A percentile compares a stretch with the other conserved stretches of the same genome.
These are phyloP conservation scores for Pestalotiopsis sp. DNA, from an alignment of 2,329 filamentous ascomycete species.

Conservation along the genomic window DNA sequence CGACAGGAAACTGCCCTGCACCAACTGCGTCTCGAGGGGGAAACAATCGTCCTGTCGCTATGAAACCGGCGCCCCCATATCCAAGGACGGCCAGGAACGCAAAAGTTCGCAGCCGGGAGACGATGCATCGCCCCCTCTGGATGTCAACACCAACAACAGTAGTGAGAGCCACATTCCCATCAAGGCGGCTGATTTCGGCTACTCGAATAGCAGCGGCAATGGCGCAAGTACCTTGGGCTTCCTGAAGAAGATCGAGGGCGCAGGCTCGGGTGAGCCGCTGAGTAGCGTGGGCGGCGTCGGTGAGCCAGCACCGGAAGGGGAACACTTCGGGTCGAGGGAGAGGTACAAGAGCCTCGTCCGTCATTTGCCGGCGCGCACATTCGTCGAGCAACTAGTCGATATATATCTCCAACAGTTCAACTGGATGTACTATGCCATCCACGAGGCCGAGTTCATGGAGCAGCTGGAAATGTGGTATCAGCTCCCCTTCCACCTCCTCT, in stretches of 20 bases:
- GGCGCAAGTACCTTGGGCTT: constrained; percentile 57
- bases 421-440: constrained; percentile 60
- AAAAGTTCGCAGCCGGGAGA: constrained; percentile 25
- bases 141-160: constrained; percentile 29
- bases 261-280: constrained; percentile 29
- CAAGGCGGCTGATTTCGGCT: constrained; percentile 55
- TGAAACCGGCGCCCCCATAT: constrained; percentile 52
- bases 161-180: constrained; percentile 32
- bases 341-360: constrained; percentile 62
- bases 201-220: constrained; percentile 45
- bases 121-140: constrained; percentile 22
- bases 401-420: constrained; percentile 63
- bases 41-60: constrained; percentile 60
- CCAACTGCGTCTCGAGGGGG: constrained; percentile 60
- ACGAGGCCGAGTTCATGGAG: constrained; percentile 52
- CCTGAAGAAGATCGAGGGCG: constrained; percentile 56
- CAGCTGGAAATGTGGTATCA: constrained; percentile 59
- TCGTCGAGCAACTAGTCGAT: constrained; percentile 56
- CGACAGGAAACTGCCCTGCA: constrained; percentile 61
- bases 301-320: constrained; percentile 32
- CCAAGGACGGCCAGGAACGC: constrained; percentile 36
- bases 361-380: constrained; percentile 56
- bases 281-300: constrained; percentile 35
- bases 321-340: constrained; percentile 49
- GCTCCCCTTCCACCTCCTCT: constrained; percentile 54